Base-by-base conservation (phyloP, 148 eudicot genomes). In the Vaccinium myrtillus region DNA sequence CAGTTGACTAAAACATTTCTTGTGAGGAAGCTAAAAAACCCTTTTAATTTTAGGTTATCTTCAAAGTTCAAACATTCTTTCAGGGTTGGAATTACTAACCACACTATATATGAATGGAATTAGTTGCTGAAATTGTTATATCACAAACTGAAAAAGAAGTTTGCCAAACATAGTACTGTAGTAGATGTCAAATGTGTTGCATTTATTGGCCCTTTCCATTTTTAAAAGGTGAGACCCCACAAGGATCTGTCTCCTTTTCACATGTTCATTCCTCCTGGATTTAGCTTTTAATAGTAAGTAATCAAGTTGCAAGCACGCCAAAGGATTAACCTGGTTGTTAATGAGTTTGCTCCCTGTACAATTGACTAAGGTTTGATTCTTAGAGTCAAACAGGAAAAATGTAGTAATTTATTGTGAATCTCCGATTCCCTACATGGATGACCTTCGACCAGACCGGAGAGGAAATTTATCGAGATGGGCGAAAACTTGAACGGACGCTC, bases 211-310 rank as follows among this genome's bases (percentile, higher is more conserved):
- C 27, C 32, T 8, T 32, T 56, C 49, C 49, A 46, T 36, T 23
- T 14, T 32, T 56, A 55, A 32, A 48, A 11, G 32, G 49, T 16
- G 23, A 30, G 81, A 55, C 49, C 48, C 69, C 14, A 79, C 69
- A 79, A 80, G 23, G 18, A 27, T 19, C 21, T 55, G 5, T 80
- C 49, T 21, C 53, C 82, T 39, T 39, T 59, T 80, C 82, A 11
- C 27, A 32, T 19, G 51, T 80, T 80, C 82, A 80, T 80, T 80
- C 82, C 82, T 80, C 82, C 54, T 80, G 53, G 82, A 43, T 36
- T 19, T 39, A 80, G 51, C 70, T 5, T 73, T 71, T 36, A 6
- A 19, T 5, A 58, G 6, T 58, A 43, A n/a, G 46, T 43, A 43
- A 43, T 43, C 46, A 43, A 43, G 6, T 43, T 43, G 46, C 46